Percentiles rank a stretch among this genome's conserved stretches.
Conservation (phyloP, 768 basidiomycete species). For the Suillus subalutaceus region DNA sequence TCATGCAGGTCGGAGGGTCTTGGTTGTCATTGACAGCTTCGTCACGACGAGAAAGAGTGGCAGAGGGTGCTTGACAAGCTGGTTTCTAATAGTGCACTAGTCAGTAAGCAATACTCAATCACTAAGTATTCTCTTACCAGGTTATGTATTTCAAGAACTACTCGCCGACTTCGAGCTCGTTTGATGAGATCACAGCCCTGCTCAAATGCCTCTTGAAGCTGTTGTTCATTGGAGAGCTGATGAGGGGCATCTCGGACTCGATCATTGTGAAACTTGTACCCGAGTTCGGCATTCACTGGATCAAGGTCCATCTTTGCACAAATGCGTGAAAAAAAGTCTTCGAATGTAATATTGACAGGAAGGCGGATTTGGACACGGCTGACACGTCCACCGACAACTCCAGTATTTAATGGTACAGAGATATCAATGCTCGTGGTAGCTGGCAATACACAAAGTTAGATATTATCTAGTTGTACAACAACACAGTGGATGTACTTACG, state of each 20-base stretch:
- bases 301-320: neutral
- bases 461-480: no score
- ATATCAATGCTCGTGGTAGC: no score
- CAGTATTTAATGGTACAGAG: no score
- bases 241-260: neutral
- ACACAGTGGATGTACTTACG: neutral
- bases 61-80: neutral
- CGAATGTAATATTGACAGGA: neutral
- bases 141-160: neutral
- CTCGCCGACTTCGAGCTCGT: neutral
- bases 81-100: no score
- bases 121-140: neutral
- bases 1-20: neutral
- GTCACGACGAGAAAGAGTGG: neutral
- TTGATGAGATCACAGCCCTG: neutral
- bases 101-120: no score
- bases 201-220: neutral
- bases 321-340: neutral
- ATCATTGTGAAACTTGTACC: neutral
- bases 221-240: neutral
- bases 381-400: neutral
- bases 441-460: no score
- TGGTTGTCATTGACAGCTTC: neutral
- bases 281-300: neutral
- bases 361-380: neutral